Conservation (phyloP, 805 yeast species). For the Candida namnaoensis region DNA sequence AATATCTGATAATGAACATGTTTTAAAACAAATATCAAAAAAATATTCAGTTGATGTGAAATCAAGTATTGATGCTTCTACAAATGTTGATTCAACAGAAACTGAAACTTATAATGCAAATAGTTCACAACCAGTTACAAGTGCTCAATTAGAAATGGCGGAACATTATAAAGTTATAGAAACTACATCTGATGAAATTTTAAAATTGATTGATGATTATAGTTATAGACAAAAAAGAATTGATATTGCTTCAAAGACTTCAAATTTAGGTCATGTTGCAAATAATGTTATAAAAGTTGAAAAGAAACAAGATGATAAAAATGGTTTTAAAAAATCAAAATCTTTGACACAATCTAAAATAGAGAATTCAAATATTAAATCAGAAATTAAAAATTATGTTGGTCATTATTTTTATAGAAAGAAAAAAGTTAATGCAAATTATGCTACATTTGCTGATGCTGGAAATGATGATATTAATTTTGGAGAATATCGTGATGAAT, state of each 20-base stretch:
- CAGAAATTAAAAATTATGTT: constrained; percentile 5
- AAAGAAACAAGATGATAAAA: not conserved
- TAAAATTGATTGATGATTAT: constrained; percentile 2
- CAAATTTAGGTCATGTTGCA: not conserved
- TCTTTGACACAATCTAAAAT: constrained; percentile 7
- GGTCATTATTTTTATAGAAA: constrained; percentile 3
- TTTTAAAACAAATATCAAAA: constrained; percentile 14
- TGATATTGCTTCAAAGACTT: constrained; percentile 3
- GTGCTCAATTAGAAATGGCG: constrained; percentile 1
- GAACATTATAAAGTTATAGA: constrained; percentile 5
- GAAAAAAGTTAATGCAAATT: constrained; percentile 4
- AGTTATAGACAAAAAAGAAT: constrained; percentile 2
- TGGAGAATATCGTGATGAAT: constrained; percentile 1
- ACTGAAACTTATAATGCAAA: too few relatives aligned
- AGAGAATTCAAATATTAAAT: constrained; percentile 8
- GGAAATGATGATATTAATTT: not conserved
- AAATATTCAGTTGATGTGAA: constrained; percentile 10
- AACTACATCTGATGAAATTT: constrained; percentile 1
- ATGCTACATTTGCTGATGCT: not conserved
- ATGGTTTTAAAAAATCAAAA: constrained; percentile 5
- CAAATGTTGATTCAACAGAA: not conserved
- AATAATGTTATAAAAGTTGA: constrained; percentile 2
- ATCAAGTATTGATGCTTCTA: not conserved
- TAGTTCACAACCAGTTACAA: not conserved
- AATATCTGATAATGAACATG: constrained; percentile 21